These are phyloP conservation scores for Pseudocercospora macadamiae DNA, from an alignment of 2,329 filamentous ascomycete species.

Conservation along the genomic window DNA sequence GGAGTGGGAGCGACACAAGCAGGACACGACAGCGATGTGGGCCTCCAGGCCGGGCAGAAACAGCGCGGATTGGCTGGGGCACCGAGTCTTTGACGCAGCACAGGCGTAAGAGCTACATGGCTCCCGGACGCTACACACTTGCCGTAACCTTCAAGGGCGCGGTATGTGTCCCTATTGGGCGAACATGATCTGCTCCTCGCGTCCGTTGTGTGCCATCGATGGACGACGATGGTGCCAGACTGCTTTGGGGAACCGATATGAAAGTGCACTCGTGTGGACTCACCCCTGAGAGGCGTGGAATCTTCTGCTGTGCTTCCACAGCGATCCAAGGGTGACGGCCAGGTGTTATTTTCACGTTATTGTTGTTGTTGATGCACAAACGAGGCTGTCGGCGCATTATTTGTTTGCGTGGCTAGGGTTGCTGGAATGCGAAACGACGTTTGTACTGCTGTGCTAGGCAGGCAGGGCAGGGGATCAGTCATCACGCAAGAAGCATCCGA, in stretches of 20 bases:
- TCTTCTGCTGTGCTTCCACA: slow-evolving; percentile 20
- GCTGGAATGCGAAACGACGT: slow-evolving; percentile 14
- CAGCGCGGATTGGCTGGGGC: not conserved
- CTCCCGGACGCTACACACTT: not conserved
- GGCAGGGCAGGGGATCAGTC: not conserved
- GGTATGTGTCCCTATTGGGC: not conserved
- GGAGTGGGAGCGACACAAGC: slow-evolving; percentile 18
- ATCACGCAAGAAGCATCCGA: not conserved
- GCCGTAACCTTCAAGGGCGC: not conserved
- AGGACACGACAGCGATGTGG: slow-evolving; percentile 17
- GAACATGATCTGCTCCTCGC: not conserved
- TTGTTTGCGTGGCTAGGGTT: slow-evolving; percentile 12
- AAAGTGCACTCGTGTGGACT: too few species aligned
- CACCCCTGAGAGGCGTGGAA: slow-evolving; percentile 18
- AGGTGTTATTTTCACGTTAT: not conserved
- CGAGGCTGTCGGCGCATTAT: not conserved
- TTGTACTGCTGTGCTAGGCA: not conserved
- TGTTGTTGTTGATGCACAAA: too few species aligned
- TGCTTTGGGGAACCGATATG: slow-evolving; percentile 11
- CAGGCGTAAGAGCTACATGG: not conserved
- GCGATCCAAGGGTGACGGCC: slow-evolving; percentile 2
- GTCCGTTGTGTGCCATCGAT: not conserved
- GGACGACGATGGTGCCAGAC: slow-evolving; percentile 13
- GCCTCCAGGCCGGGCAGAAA: not conserved
- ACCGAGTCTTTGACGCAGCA: not conserved